Evolutionary conservation across 1,139 yeast species (phyloP).

Genomic region (Sugiyamaella sp.): DNA sequence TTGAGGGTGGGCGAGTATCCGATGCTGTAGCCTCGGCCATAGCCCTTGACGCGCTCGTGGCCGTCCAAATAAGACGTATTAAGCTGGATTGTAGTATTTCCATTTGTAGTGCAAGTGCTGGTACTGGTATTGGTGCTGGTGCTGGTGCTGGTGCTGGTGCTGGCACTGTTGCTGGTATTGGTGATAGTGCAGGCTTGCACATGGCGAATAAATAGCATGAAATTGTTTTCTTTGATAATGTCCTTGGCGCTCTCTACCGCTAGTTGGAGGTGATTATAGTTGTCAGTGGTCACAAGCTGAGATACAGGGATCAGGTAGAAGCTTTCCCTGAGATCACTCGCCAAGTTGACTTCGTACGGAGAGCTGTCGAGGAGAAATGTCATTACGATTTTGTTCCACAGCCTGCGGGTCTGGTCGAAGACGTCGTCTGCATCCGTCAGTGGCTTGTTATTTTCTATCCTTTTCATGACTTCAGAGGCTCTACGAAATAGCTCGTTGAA

Average conservation of each 20-base stretch:
- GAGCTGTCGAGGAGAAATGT: slow-evolving; percentile 38
- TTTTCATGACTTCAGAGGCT: not conserved
- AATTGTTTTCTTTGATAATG: slow-evolving; percentile 41
- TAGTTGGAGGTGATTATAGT: slow-evolving; percentile 26
- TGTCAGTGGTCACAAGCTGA: slow-evolving; percentile 9
- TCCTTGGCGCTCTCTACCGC: slow-evolving; percentile 38
- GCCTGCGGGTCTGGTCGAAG: too few relatives aligned
- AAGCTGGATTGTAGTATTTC: not conserved
- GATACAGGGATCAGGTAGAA: slow-evolving; percentile 33
- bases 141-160: not conserved
- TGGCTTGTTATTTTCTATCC: slow-evolving; percentile 7
- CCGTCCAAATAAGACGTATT: not conserved
- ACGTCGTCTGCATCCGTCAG: too few relatives aligned
- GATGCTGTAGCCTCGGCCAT: slow-evolving; percentile 10
- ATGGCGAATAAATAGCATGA: slow-evolving; percentile 31
- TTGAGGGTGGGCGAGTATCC: not conserved
- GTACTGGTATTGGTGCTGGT: not conserved
- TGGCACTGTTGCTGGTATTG: not conserved
- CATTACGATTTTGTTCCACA: slow-evolving; percentile 39
- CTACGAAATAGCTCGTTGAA: slow-evolving; percentile 33
- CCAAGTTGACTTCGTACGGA: slow-evolving; percentile 42
- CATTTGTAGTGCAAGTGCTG: not conserved
- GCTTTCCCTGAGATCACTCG: slow-evolving; percentile 40
- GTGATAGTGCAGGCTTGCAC: not conserved
- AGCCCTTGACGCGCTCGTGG: not conserved